Conservation (phyloP, 2,329 filamentous ascomycete genomes). For the Talaromyces sp. region DNA sequence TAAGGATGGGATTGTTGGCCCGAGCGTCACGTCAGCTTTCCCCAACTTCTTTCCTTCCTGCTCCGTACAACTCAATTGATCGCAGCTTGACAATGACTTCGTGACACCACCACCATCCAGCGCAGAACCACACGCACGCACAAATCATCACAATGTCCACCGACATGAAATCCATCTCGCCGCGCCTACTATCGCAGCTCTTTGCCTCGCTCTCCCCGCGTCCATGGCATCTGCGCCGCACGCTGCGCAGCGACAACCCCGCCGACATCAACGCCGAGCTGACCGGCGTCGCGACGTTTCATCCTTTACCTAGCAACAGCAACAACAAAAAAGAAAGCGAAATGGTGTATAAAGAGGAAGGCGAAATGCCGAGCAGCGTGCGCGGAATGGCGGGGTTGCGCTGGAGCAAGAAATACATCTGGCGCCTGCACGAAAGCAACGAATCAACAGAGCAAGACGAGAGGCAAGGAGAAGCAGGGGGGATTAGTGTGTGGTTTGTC, state of each 20-base stretch:
- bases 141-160: neutral
- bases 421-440: constrained; percentile 25
- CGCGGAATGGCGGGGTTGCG: constrained; percentile 23
- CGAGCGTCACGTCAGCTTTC: neutral
- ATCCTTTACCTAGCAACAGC: constrained; percentile 13
- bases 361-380: constrained; percentile 30
- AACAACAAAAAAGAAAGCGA: constrained; percentile 9
- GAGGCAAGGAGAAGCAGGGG: constrained; percentile 7
- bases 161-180: constrained; percentile 6
- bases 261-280: constrained; percentile 39
- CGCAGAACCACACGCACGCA: no score
- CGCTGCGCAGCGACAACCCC: constrained; percentile 36
- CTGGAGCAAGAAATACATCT: constrained; percentile 43
- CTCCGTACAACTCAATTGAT: no score
- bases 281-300: constrained; percentile 37
- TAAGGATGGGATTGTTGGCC: neutral
- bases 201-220: constrained; percentile 6
- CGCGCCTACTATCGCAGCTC: constrained; percentile 7
- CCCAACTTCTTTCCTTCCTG: no score
- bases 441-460: neutral
- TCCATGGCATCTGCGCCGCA: constrained; percentile 12
- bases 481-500: constrained; percentile 43
- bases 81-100: neutral
- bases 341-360: constrained; percentile 41
- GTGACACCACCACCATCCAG: neutral